A percentile compares a stretch with the other conserved stretches of the same genome.
These are phyloP conservation scores for Fusarium penzigii DNA, from an alignment of 2,329 filamentous ascomycete genomes.

Conservation along the genomic window DNA sequence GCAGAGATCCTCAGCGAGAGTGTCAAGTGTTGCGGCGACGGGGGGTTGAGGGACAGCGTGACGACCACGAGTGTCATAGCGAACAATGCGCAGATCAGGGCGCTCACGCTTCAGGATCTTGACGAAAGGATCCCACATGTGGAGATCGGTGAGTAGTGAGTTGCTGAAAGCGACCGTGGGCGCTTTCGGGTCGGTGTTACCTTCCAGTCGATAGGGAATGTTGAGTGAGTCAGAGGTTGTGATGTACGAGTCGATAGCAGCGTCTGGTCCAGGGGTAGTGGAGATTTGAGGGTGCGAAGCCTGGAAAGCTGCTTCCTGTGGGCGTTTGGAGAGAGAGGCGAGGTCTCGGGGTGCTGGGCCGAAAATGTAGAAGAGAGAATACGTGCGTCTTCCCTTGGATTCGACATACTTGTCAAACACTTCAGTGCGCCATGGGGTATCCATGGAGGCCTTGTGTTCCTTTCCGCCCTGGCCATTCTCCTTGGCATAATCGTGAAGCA, in stretches of 20 bases:
- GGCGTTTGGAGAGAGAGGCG: constrained; percentile 51
- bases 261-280: constrained; percentile 52
- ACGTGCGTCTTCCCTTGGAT: constrained; percentile 59
- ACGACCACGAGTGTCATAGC: constrained; percentile 77
- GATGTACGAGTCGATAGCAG: constrained; percentile 66
- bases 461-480: constrained; percentile 66
- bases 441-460: constrained; percentile 63
- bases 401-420: constrained; percentile 61
- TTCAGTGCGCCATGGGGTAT: constrained; percentile 61
- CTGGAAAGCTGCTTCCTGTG: constrained; percentile 50
- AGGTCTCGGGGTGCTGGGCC: constrained; percentile 73
- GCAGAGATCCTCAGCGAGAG: constrained; percentile 68
- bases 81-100: constrained; percentile 69
- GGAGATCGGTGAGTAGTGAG: constrained; percentile 74
- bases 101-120: constrained; percentile 59
- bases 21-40: constrained; percentile 58
- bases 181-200: constrained; percentile 64
- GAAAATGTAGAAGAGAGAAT: constrained; percentile 78
- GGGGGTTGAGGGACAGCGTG: constrained; percentile 49
- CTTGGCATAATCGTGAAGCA: constrained; percentile 71
- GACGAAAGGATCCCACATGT: constrained; percentile 81
- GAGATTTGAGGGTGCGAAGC: constrained; percentile 56
- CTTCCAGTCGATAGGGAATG: constrained; percentile 76
- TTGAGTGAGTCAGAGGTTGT: constrained; percentile 67
- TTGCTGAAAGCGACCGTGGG: constrained; percentile 77